phyloP scores from a whole-genome alignment of 2,329 filamentous ascomycete species.

The Emmonsiellopsis sp. region DNA sequence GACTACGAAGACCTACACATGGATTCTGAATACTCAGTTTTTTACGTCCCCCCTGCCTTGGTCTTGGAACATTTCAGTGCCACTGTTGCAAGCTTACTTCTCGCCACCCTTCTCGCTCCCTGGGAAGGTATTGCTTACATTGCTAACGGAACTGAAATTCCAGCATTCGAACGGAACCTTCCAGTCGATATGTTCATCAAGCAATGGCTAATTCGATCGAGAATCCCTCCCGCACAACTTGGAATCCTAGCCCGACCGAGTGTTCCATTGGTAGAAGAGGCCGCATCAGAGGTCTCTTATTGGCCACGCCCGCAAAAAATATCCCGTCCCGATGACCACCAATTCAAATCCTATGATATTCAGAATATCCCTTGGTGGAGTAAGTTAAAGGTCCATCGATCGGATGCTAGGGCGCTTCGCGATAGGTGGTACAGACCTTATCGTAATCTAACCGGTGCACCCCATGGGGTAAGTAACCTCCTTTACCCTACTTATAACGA shows the following conservation, averaged over 20 bases:
- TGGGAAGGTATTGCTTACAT: slow-evolving; percentile 5
- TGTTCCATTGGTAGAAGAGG: slow-evolving; percentile 16
- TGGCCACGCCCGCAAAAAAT: slow-evolving; percentile 27
- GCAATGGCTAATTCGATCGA: slow-evolving; percentile 29
- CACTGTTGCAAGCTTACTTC: slow-evolving; percentile 8
- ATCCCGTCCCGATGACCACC: slow-evolving; percentile 21
- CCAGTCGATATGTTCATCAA: slow-evolving; percentile 35
- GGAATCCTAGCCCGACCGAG: slow-evolving; percentile 1
- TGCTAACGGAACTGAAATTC: slow-evolving; percentile 10
- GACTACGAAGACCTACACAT: slow-evolving; percentile 7
- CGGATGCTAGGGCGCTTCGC: slow-evolving; percentile 28
- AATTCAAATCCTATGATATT: slow-evolving; percentile 26
- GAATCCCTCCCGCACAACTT: slow-evolving; percentile 7
- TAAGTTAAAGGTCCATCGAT: slow-evolving; percentile 26
- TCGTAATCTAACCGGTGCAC: slow-evolving; percentile 27
- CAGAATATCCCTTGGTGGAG: slow-evolving; percentile 36
- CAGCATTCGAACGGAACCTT: slow-evolving; percentile 32
- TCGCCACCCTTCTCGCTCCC: slow-evolving; percentile 8
- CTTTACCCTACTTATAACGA: background rate
- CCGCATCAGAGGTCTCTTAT: slow-evolving; percentile 24
- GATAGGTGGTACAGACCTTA: slow-evolving; percentile 35
- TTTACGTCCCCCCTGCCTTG: slow-evolving; percentile 5
- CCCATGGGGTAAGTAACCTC: slow-evolving; percentile 13
- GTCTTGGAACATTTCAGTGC: slow-evolving; percentile 6
- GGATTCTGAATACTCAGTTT: slow-evolving; percentile 7